Evolutionary conservation across 345 rosid species (phyloP), one percentile per base, ranked within the genome.

Genomic region (Salix caprea): DNA sequence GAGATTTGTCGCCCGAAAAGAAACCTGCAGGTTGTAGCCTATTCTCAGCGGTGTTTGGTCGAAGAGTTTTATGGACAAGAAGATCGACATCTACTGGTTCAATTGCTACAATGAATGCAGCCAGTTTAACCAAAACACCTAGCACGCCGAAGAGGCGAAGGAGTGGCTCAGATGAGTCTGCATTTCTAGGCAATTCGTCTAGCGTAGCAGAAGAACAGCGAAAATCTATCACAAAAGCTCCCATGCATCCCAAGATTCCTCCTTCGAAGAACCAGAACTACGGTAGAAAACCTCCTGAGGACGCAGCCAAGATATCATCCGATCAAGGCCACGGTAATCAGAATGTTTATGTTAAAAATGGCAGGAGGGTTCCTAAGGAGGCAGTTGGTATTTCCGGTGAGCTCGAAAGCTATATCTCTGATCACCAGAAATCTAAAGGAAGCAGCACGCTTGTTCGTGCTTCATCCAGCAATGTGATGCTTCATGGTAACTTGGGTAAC

Each of bases 391-490:
- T 96, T 40, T 96, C 98, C 0, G 99, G 97, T 2, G 99, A 96
- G 91, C 92, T 96, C 0, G 97, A 96, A 52, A 92, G 76, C 72
- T 89, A 93, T 91, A 90, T 93, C 40, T 65, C 79, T 0, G 97
- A 96, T 77, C 93, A 89, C 71, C 97, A 91, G 48, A 91, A 88
- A 78, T 56, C 81, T 2, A 85, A 69, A 74, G 94, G 94, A 72
- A 65, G 76, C 44, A 82, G 70, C 42, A 84, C 76, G 0, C 78
- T 96, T 26, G 94, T 96, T 39, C 87, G 98, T 39, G 99, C 98
- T 18, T 92, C 99, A 0, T 96, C 99, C 2, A 81, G 97, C 73
- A 95, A 95, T 48, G 85, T 93, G 0, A 92, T 92, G 97, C 81
- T 96, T 34, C 83, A 6, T 14, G 91, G 96, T 0, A 90, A 90